These are phyloP conservation scores for Penicillium capsulatum DNA, from an alignment of 2,329 filamentous ascomycete genomes.

Conservation along the genomic window DNA sequence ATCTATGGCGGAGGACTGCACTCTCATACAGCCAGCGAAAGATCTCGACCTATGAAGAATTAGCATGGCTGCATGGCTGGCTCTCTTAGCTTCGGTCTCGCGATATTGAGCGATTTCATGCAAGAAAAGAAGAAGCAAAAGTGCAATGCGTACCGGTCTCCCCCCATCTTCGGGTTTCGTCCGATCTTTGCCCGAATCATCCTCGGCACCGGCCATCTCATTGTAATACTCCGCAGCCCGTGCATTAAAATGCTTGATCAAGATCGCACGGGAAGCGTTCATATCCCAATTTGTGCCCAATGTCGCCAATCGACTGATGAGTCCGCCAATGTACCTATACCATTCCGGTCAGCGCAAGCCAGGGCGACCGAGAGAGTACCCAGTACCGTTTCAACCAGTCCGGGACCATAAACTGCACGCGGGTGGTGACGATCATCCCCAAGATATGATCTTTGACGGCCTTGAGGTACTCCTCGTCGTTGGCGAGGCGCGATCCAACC, in stretches of 20 bases:
- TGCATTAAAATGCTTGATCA: constrained; percentile 20
- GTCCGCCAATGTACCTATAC: constrained; percentile 17
- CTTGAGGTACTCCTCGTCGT: constrained; percentile 18
- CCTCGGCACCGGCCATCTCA: constrained; percentile 8
- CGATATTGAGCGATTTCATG: neutral
- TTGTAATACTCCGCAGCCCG: constrained; percentile 17
- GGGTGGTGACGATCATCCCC: constrained; percentile 22
- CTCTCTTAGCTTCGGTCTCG: too few relatives aligned
- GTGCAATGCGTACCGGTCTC: constrained; percentile 11
- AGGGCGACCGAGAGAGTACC: neutral
- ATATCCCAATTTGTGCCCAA: constrained; percentile 20
- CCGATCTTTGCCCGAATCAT: neutral
- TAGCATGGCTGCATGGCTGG: too few relatives aligned
- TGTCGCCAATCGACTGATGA: constrained; percentile 13
- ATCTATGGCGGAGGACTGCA: constrained; percentile 15
- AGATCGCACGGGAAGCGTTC: constrained; percentile 17
- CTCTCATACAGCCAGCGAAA: constrained; percentile 22
- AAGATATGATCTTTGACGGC: constrained; percentile 23
- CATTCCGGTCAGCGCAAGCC: neutral
- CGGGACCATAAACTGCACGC: constrained; percentile 20
- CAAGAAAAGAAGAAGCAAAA: neutral
- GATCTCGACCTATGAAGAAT: constrained; percentile 17
- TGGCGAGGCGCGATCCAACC: constrained; percentile 17
- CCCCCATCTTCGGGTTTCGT: constrained; percentile 1
- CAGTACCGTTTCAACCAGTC: constrained; percentile 16